Evolutionary conservation across 2,329 filamentous ascomycete species (phyloP).

Genomic region (Coniosporium tulheliwenetii): DNA sequence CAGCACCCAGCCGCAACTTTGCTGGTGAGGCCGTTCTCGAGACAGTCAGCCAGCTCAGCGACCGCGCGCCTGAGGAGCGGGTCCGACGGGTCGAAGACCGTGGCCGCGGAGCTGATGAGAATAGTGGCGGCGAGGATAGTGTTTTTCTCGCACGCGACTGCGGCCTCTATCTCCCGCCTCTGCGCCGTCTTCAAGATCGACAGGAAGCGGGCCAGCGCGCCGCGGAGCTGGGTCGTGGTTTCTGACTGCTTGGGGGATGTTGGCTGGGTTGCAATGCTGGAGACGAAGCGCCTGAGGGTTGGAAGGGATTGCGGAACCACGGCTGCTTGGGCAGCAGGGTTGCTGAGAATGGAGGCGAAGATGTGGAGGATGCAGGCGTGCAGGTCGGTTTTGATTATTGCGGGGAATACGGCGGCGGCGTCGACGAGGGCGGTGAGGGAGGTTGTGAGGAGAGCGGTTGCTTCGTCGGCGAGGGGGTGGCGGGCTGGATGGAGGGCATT

Average conservation of each 20-base stretch:
- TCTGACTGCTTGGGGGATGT: slow-evolving; percentile 20
- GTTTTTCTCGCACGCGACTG: slow-evolving; percentile 83
- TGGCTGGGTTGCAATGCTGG: slow-evolving; percentile 44
- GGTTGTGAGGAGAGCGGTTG: slow-evolving; percentile 61
- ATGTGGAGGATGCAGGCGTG: slow-evolving; percentile 96
- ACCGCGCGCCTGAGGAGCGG: slow-evolving; percentile 60
- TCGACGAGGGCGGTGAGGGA: slow-evolving; percentile 82
- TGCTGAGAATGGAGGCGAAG: slow-evolving; percentile 82
- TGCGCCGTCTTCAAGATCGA: slow-evolving; percentile 64
- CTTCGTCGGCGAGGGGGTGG: slow-evolving; percentile 75
- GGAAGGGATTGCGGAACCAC: slow-evolving; percentile 83
- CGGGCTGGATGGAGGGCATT: slow-evolving; percentile 37
- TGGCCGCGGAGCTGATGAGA: slow-evolving; percentile 66
- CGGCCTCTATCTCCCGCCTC: slow-evolving; percentile 59
- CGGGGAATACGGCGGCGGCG: slow-evolving; percentile 86
- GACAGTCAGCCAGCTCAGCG: slow-evolving; percentile 69
- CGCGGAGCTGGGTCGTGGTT: slow-evolving; percentile 57
- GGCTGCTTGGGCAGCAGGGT: slow-evolving; percentile 69
- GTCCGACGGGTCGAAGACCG: slow-evolving; percentile 59
- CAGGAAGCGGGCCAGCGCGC: slow-evolving; percentile 68
- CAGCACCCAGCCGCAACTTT: slow-evolving; percentile 86
- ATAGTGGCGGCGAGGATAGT: slow-evolving; percentile 78
- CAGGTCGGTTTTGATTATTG: slow-evolving; percentile 89
- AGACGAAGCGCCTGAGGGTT: slow-evolving; percentile 81
- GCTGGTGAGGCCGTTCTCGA: slow-evolving; percentile 65